Evolutionary conservation across 2,329 filamentous ascomycete genomes (phyloP), one percentile per base, ranked within the genome.

Genomic region (Neonectria coccinea): DNA sequence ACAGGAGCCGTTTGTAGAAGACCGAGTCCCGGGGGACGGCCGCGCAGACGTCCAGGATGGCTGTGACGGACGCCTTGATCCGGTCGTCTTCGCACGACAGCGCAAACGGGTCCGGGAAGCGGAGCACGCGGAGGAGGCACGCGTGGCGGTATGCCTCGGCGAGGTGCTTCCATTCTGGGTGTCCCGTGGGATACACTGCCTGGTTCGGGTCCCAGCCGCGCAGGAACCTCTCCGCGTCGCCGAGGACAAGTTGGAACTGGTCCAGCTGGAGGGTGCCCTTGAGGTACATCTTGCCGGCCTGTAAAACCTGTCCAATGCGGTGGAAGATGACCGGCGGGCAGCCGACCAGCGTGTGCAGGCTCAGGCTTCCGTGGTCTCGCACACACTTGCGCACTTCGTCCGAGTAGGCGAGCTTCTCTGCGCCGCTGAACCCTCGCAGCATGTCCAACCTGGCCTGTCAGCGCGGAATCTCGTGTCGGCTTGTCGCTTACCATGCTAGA

Each of bases 101-200:
- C 0, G 51, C 51, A 44, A 75, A 77, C 0, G 74, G 47, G 42
- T 76, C 64, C 0, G 75, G 70, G 31, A 74, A 75, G 0, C 75
- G 68, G 20, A 75, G 65, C 1, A 73, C 56, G 2, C 75, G 67
- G 3, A 77, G 68, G 0, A 77, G 63, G n/a, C 73, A 77, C 0
- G 73, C 73, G n/a, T 77, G 72, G 11, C 71, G 62, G 29, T 73
- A 76, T 0, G 74, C 74, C n/a, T 75, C 71, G 4, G 75, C 75
- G 0, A 76, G 58, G 1, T 68, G 67, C 12, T 59, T 68, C 75
- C 75, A 76, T 59, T 76, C 74, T 8, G 56, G 53, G 8, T 77
- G 66, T 2, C 25, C 47, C 2, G 72, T 76, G 10, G 75, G 73
- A 57, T 76, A 76, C 2, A 67, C 56, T 6, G 67, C 65, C 20